Percentiles rank a stretch among this genome's conserved stretches.
Evolutionary conservation across 1,284 basidiomycete species (phyloP).

Genomic region (Marasmius oreades): DNA sequence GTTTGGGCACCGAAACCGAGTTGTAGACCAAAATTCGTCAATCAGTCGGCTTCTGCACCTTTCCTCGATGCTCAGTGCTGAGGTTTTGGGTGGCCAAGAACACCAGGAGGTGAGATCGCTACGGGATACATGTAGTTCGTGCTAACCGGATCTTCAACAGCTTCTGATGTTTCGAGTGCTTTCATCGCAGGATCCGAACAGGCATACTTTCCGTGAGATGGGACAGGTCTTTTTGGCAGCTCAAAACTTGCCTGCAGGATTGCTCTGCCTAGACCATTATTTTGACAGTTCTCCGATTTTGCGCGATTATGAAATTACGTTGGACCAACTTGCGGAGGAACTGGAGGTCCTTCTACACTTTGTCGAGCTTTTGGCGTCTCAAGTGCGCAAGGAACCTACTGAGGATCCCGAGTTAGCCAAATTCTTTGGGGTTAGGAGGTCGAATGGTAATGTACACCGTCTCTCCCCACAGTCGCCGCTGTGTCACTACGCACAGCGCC

Average conservation of each 20-base stretch:
- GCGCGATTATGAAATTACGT: constrained; percentile 13
- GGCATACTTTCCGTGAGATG: constrained; percentile 23
- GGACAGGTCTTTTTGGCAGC: constrained; percentile 22
- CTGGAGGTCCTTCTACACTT: constrained; percentile 35
- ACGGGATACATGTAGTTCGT: too few species aligned
- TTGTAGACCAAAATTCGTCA: constrained; percentile 10
- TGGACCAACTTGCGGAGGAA: constrained; percentile 24
- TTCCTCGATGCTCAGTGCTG: constrained; percentile 18
- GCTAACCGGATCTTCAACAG: too few species aligned
- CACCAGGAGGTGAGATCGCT: constrained; percentile 26
- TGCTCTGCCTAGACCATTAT: constrained; percentile 40
- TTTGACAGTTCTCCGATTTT: constrained; percentile 26
- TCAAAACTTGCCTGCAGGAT: constrained; percentile 29
- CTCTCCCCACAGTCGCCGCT: constrained; percentile 7
- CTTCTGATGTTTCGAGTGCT: constrained; percentile 43
- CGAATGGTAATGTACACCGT: constrained; percentile 13
- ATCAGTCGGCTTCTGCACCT: constrained; percentile 21
- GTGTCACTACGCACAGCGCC: background rate
- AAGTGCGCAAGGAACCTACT: constrained; percentile 21
- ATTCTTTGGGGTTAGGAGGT: constrained; percentile 30
- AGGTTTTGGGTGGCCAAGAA: constrained; percentile 16
- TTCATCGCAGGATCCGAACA: constrained; percentile 14
- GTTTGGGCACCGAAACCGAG: constrained; percentile 21
- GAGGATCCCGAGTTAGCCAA: constrained; percentile 19
- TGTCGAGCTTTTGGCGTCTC: constrained; percentile 23